A percentile compares a stretch with the other conserved stretches of the same genome.
Conservation (phyloP, 495 filamentous ascomycete species). For the Daldinia concentrica region DNA sequence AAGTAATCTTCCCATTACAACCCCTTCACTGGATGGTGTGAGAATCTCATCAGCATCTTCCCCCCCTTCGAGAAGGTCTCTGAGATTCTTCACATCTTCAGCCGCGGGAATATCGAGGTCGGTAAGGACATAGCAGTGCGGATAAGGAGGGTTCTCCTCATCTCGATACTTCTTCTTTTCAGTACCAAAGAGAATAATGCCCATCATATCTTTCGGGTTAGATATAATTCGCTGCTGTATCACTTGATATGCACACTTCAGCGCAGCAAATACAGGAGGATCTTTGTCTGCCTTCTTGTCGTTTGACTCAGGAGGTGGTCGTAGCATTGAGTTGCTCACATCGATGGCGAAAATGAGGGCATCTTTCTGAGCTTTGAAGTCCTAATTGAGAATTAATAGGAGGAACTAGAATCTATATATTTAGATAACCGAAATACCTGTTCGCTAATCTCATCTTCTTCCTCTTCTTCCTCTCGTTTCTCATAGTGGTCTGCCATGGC, state of each 20-base stretch:
- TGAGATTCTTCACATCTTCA: conserved; percentile 82
- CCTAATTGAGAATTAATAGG: conserved; percentile 59
- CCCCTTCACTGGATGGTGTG: conserved; percentile 71
- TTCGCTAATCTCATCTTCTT: conserved; percentile 71
- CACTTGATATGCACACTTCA: conserved; percentile 93
- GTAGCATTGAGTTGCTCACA: conserved; percentile 89
- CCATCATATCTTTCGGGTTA: conserved; percentile 97
- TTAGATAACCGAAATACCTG: conserved; percentile 56
- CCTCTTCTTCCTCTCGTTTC: conserved; percentile 68
- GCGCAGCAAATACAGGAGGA: conserved; percentile 77
- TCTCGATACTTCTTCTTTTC: conserved; percentile 84
- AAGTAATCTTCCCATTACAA: conserved; percentile 87
- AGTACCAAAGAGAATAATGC: conserved; percentile 92
- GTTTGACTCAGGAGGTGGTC: conserved; percentile 67
- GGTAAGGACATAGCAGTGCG: conserved; percentile 90
- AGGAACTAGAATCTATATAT: neutral
- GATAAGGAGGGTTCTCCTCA: conserved; percentile 74
- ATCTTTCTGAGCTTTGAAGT: conserved; percentile 93
- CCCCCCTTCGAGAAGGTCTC: conserved; percentile 72
- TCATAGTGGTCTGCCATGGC: conserved; percentile 57
- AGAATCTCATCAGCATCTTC: conserved; percentile 77
- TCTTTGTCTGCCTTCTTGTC: conserved; percentile 78
- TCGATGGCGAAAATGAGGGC: conserved; percentile 96
- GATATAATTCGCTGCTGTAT: conserved; percentile 99
- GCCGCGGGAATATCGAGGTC: conserved; percentile 90